phyloP scores from a whole-genome alignment of 1,139 yeast species.

The Geotrichum europaeum region DNA sequence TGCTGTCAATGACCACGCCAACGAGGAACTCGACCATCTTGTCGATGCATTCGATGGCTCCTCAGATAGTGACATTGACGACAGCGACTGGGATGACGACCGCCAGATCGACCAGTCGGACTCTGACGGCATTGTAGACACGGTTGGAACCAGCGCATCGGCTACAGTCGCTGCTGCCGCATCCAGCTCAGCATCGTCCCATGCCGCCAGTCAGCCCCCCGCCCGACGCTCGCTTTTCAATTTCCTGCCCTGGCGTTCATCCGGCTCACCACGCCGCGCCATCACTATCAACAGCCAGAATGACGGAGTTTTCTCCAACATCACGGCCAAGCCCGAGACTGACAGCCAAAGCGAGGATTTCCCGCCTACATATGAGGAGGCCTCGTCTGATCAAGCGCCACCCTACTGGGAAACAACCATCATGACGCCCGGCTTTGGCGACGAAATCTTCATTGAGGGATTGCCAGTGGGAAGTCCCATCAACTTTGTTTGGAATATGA shows the following conservation, averaged over 20 bases:
- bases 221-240: constrained; percentile 11
- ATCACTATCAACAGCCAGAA: constrained; percentile 37
- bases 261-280: constrained; percentile 32
- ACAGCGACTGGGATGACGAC: constrained; percentile 25
- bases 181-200: not conserved
- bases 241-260: not conserved
- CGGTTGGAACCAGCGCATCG: constrained; percentile 9
- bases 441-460: constrained; percentile 91
- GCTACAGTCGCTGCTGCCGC: not conserved
- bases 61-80: constrained; percentile 19
- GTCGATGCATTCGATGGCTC: constrained; percentile 26
- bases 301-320: constrained; percentile 90
- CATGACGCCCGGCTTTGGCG: constrained; percentile 70
- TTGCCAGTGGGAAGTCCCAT: constrained; percentile 92
- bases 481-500: constrained; percentile 81
- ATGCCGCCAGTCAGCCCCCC: constrained; percentile 11
- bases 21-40: constrained; percentile 20
- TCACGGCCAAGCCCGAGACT: constrained; percentile 63
- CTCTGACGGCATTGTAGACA: not conserved
- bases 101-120: constrained; percentile 1
- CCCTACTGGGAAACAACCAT: constrained; percentile 95
- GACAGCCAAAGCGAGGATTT: constrained; percentile 42
- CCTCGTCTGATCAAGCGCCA: constrained; percentile 90
- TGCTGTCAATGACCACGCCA: constrained; percentile 1
- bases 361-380: constrained; percentile 95